These are phyloP conservation scores for Pyrenopolyporus hunteri DNA, from an alignment of 495 filamentous ascomycete species.

Conservation along the genomic window DNA sequence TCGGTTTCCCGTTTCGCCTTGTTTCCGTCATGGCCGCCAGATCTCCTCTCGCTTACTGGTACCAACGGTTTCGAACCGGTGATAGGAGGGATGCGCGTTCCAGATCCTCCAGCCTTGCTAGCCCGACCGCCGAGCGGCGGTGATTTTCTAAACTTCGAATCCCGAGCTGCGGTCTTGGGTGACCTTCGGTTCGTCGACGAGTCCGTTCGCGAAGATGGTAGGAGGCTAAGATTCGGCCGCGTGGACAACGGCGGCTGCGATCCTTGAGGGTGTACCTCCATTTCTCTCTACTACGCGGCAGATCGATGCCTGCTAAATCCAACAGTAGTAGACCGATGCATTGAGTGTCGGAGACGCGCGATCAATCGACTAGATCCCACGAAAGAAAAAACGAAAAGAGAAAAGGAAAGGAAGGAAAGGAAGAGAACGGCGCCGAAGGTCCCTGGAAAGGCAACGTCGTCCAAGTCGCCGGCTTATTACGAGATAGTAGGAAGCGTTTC, in stretches of 20 bases:
- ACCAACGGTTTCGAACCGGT: conserved; percentile 47
- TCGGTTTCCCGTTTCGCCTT: conserved; percentile 43
- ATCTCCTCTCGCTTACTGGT: conserved; percentile 51
- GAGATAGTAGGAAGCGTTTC: conserved; percentile 15
- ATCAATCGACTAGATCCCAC: conserved; percentile 18
- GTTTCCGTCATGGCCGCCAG: conserved; percentile 45
- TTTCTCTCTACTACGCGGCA: conserved; percentile 43
- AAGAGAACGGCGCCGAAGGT: not conserved
- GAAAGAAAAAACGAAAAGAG: too few species aligned
- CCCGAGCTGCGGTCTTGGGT: conserved; percentile 17
- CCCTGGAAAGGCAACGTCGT: too few species aligned
- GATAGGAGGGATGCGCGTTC: conserved; percentile 39
- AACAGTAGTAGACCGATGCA: conserved; percentile 31
- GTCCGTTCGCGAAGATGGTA: conserved; percentile 24
- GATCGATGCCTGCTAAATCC: conserved; percentile 36
- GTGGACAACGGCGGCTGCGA: conserved; percentile 30
- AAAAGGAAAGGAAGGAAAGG: not conserved
- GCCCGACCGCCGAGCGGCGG: conserved; percentile 17
- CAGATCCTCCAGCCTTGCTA: conserved; percentile 35
- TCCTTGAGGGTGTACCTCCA: conserved; percentile 37
- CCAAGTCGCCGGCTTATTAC: too few species aligned
- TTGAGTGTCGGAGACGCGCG: conserved; percentile 34
- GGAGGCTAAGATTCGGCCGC: conserved; percentile 35
- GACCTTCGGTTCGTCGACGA: conserved; percentile 26
- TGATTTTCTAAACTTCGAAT: conserved; percentile 33